Evolutionary conservation across 2,329 filamentous ascomycete species (phyloP), one percentile per base, ranked within the genome.

Genomic region (Calonectria hawksworthii): DNA sequence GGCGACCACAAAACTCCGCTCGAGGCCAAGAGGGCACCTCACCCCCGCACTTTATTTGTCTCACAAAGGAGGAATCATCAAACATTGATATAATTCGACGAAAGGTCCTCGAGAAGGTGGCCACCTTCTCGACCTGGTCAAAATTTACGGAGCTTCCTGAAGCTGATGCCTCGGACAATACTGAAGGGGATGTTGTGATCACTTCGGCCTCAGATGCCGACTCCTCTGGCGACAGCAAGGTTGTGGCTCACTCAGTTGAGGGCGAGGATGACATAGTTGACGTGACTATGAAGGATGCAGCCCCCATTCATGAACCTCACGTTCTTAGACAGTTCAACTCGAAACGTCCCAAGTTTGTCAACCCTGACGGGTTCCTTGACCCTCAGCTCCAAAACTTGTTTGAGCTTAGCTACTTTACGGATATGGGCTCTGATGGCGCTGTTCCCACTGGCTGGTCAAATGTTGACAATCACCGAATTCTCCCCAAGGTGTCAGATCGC

Each of bases 231-330:
- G 94, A 94, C 77, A 89, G 91, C 28, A 94, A 94, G 81, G 89
- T 98, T 61, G 91, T 93, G 73, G 93, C 95, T 56, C 90, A 92
- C 34, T 98, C 96, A 4, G 91, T 98, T 2, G 93, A 96, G 83
- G 94, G 95, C 13, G 96, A 98, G 83, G 96, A 98, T 75, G 95
- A 95, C 75, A 92, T 98, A 81, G 94, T 99, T 8, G 95, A 98
- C 82, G 93, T 99, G 21, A 94, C 94, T 0, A 96, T 98, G 93
- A 93, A 92, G 68, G 93, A 95, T 79, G 86, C 87, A 16, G 70
- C 76, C 44, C 70, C 69, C 75, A 47, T 76, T n/a, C 70, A 74
- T 76, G 66, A 74, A 68, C 72, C 84, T 10, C 78, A 79, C 68
- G 69, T 86, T 54, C 82, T 90, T 72, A 88, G 86, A 77, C 83